Conservation (phyloP, 345 rosid genomes). For the Pugionium cornutum region DNA sequence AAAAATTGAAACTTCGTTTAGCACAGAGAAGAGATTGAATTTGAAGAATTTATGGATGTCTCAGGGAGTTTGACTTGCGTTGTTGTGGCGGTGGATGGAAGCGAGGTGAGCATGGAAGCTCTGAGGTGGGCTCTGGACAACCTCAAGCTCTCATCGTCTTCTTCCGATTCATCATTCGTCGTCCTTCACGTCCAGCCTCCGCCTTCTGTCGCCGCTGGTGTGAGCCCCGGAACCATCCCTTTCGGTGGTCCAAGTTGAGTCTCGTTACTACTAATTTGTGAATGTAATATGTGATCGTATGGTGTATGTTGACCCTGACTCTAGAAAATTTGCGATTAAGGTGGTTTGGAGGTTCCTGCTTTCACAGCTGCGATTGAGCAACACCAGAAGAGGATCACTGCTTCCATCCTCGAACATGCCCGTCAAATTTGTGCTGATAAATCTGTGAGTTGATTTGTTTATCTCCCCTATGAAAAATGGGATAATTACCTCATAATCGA, state of each 20-base stretch:
- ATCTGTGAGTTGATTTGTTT: neutral
- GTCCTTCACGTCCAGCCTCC: constrained; percentile 82
- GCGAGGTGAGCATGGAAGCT: constrained; percentile 90
- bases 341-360: constrained; percentile 44
- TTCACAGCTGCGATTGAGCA: neutral
- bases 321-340: constrained; percentile 39
- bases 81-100: constrained; percentile 81
- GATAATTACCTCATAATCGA: neutral
- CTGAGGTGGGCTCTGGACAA: constrained; percentile 76
- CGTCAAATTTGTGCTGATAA: neutral
- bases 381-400: constrained; percentile 42
- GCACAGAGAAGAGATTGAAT: constrained; percentile 1
- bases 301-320: neutral
- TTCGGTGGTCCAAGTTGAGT: constrained; percentile 58
- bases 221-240: constrained; percentile 82
- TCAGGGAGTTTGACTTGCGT: constrained; percentile 62
- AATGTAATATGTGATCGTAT: neutral
- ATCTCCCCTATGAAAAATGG: neutral
- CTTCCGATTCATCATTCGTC: constrained; percentile 58
- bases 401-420: constrained; percentile 45
- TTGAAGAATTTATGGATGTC: constrained; percentile 39
- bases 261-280: neutral
- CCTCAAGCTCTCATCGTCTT: constrained; percentile 64
- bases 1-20: constrained; percentile 11
- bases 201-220: constrained; percentile 69